Conservation (phyloP, 2,329 filamentous ascomycete species). For the Aspergillus amoenus region DNA sequence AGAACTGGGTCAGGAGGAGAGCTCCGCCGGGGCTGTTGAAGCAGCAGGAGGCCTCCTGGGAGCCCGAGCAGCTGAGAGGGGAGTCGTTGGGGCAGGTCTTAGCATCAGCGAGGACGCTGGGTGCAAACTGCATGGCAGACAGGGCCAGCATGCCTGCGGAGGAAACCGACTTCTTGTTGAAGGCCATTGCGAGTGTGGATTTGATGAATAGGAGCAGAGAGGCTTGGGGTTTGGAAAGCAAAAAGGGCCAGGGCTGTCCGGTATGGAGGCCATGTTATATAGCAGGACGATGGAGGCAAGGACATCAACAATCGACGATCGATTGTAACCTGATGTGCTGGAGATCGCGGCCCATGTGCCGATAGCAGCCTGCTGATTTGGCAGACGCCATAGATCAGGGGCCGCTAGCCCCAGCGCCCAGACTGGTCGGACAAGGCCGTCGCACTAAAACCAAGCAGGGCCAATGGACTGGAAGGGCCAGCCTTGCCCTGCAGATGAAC, state of each 20-base stretch:
- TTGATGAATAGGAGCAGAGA: background rate
- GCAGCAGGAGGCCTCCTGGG: constrained; percentile 53
- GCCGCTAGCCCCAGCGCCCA: background rate
- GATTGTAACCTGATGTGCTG: constrained; percentile 5
- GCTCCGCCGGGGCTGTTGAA: constrained; percentile 60
- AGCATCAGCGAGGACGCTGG: constrained; percentile 24
- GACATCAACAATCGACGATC: background rate
- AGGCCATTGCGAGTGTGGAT: constrained; percentile 18
- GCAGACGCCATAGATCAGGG: background rate
- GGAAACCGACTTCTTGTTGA: constrained; percentile 11
- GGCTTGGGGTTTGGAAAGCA: background rate
- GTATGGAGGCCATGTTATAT: constrained; percentile 4
- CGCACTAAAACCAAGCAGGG: constrained; percentile 3
- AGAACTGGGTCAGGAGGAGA: constrained; percentile 60
- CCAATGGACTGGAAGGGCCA: constrained; percentile 16
- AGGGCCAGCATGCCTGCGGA: constrained; percentile 26
- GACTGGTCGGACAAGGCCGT: background rate
- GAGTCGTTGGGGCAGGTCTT: constrained; percentile 33
- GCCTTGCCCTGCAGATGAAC: background rate
- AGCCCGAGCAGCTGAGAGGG: constrained; percentile 57
- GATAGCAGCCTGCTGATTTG: constrained; percentile 29
- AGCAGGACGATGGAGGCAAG: constrained; percentile 3
- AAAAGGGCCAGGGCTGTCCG: background rate
- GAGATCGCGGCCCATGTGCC: constrained; percentile 27
- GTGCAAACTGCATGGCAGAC: constrained; percentile 19